Evolutionary conservation across 805 yeast species (phyloP).

Genomic region (Ogataea methanolica): DNA sequence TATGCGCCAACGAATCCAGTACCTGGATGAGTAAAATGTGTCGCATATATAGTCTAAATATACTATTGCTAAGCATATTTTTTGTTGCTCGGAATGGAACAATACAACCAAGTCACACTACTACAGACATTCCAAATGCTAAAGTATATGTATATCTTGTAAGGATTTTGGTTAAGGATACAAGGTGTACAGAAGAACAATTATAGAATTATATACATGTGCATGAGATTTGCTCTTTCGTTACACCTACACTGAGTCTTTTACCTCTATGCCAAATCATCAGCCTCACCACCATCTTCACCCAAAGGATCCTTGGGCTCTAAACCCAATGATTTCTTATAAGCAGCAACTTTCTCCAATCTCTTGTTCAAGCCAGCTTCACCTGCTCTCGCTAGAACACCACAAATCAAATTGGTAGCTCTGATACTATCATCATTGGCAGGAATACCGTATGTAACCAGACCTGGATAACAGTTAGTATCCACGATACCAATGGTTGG

Average conservation of each 20-base stretch:
- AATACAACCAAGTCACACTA: no score
- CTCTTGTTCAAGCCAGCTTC: slow-evolving; percentile 67
- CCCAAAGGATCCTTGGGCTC: slow-evolving; percentile 15
- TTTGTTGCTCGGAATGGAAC: no score
- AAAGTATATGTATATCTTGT: no score
- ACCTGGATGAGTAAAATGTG: no score
- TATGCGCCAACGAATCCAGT: no score
- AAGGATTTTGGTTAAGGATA: no score
- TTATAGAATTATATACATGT: background rate
- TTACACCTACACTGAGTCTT: background rate
- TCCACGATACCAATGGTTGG: slow-evolving; percentile 95
- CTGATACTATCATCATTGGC: slow-evolving; percentile 92
- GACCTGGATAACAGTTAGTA: slow-evolving; percentile 86
- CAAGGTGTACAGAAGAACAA: no score
- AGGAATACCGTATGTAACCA: slow-evolving; percentile 92
- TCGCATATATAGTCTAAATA: no score
- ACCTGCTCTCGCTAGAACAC: slow-evolving; percentile 83
- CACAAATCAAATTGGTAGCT: slow-evolving; percentile 72
- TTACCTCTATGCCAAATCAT: background rate
- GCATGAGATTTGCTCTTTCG: background rate
- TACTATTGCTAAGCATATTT: no score
- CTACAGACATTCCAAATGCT: no score
- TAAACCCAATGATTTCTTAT: slow-evolving; percentile 29
- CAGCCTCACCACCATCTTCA: slow-evolving; percentile 3
- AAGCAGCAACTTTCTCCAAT: slow-evolving; percentile 33